These are phyloP conservation scores for Chlorophyllum brunneum DNA, from an alignment of 768 basidiomycete genomes.

Conservation along the genomic window DNA sequence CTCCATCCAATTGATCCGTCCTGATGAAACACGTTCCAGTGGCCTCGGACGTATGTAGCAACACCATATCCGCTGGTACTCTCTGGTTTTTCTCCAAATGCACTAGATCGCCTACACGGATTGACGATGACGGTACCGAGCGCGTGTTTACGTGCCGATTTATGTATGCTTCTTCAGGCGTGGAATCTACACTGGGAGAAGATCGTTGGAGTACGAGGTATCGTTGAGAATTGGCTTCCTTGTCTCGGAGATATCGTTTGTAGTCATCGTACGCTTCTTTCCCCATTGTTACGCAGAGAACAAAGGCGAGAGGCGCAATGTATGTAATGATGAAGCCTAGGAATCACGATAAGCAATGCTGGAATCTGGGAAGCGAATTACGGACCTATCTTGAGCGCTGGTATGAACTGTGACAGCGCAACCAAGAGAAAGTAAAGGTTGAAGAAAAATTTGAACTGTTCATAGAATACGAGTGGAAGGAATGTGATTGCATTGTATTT, in stretches of 20 bases:
- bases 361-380: slow-evolving; percentile 10
- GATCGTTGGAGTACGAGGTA: slow-evolving; percentile 78
- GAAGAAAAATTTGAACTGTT: slow-evolving; percentile 99
- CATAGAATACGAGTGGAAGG: slow-evolving; percentile 94
- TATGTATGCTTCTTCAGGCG: slow-evolving; percentile 39
- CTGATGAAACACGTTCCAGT: slow-evolving; percentile 96
- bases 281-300: slow-evolving; percentile 92
- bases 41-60: slow-evolving; percentile 83
- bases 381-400: slow-evolving; percentile 91
- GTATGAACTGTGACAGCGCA: slow-evolving; percentile 93
- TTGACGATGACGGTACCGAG: slow-evolving; percentile 80
- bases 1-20: slow-evolving; percentile 97
- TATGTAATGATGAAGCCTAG: slow-evolving; percentile 94
- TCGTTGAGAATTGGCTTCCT: slow-evolving; percentile 91
- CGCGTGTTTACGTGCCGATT: slow-evolving; percentile 54
- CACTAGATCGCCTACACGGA: slow-evolving; percentile 90
- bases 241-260: slow-evolving; percentile 86
- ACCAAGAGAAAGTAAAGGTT: slow-evolving; percentile 98
- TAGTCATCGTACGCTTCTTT: slow-evolving; percentile 99
- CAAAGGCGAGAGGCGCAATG: slow-evolving; percentile 93
- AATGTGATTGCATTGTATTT: slow-evolving; percentile 98
- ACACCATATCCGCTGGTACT: slow-evolving; percentile 90
- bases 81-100: slow-evolving; percentile 95
- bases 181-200: slow-evolving; percentile 27
- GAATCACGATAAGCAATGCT: background rate